Base-by-base conservation (phyloP, 1,139 yeast genomes). In the Magnusiomyces paraingens region DNA sequence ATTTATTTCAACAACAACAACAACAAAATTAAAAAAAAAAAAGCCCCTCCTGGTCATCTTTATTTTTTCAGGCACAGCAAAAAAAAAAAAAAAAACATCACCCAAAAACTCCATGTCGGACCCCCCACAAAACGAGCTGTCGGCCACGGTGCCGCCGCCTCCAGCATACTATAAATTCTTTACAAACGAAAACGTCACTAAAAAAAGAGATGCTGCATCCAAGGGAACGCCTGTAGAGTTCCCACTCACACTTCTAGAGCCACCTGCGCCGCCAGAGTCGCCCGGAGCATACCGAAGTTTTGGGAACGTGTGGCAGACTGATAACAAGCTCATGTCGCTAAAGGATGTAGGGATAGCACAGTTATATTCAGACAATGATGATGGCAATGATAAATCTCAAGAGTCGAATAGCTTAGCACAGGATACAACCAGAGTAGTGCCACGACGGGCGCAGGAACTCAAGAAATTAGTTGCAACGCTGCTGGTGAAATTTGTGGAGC, bases 241-340 rank as follows among this genome's bases (percentile, higher is more conserved):
- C 40, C 73, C 73, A 2, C 68, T 84, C 50, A 75, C 76, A 55
- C 79, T 78, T 56, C 71, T 86, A 43, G 67, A 76, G 12, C 95
- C 95, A 0, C 95, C 95, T 1, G 64, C 70, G 41, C 78, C 80
- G 50, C 94, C 93, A 0, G 63, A 66, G 36, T 78, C 59, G 1
- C 73, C 41, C 12, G 51, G 78, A 10, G 81, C 81, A 44, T 89
- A 89, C 66, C 70, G 93, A 53, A 86, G 89, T 2, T 89, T 87
- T 66, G 96, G 96, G 5, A 83, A 82, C 60, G 72, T 86, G 32
- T 89, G 96, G 96, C 83, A 84, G 45, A 73, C 82, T 59, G 79
- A 84, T 58, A 91, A 86, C 64, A 79, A 78, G 60, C 74, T 87
- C 36, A 89, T 90, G 1, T 78, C 82, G 47, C 71, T 88, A 39